Conservation (phyloP, 768 basidiomycete genomes). For the Kwoniella shandongensis region DNA sequence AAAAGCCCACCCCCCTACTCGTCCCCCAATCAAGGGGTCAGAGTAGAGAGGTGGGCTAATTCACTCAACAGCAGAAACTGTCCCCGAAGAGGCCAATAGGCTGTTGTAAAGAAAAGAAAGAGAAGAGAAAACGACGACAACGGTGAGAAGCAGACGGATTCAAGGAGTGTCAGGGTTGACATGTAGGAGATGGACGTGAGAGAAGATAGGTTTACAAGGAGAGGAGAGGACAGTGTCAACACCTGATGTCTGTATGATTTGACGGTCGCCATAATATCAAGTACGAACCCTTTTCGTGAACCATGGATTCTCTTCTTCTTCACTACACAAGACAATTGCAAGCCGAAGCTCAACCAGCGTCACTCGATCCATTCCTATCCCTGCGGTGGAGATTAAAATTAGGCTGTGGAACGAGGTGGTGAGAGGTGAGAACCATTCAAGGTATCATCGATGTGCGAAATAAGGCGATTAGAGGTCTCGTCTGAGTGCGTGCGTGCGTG, state of each 20-base stretch:
- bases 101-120: constrained; percentile 23
- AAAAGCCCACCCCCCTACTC: constrained; percentile 36
- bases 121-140: not conserved
- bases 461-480: too few relatives aligned
- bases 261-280: constrained; percentile 14
- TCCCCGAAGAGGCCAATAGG: constrained; percentile 30
- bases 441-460: constrained; percentile 5
- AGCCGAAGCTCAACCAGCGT: constrained; percentile 5
- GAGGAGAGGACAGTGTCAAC: constrained; percentile 16
- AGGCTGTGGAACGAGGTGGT: constrained; percentile 1
- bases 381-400: constrained; percentile 9
- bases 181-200: not conserved
- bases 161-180: not conserved
- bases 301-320: constrained; percentile 9
- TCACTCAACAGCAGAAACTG: constrained; percentile 19
- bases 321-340: not conserved
- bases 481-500: too few relatives aligned
- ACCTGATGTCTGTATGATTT: constrained; percentile 11
- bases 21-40: constrained; percentile 13
- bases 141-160: not conserved
- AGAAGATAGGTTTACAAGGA: not conserved
- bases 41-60: constrained; percentile 28
- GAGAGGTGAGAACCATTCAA: constrained; percentile 8
- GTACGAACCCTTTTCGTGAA: constrained; percentile 29
- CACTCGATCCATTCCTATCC: constrained; percentile 19